Base-by-base conservation (phyloP, 495 filamentous ascomycete genomes). In the Penicillium dipodomyicola region DNA sequence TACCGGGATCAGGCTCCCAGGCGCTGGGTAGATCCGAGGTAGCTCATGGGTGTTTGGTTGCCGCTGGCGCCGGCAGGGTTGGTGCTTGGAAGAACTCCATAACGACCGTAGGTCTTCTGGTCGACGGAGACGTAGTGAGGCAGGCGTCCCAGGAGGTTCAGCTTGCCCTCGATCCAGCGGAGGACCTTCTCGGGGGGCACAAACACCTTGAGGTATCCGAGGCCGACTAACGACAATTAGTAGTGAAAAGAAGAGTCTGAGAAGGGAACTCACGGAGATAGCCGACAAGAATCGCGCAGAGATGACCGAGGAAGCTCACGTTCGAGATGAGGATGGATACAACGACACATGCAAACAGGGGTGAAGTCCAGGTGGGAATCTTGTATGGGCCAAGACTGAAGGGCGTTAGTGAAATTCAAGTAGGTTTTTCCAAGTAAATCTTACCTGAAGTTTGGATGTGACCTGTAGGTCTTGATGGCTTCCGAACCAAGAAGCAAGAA, bases 21-120 rank as follows among this genome's bases (percentile, higher is more conserved):
- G 55, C 87, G 77, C 65, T 92, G 87, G n/a, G 73, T 73, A 11
- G 77, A 73, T 10, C 82, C 86, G 42, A 84, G 67, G 58, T 84
- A 81, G 46, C 76, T 81, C 73, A 87, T 71, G 1, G 83, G 77
- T n/a, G 80, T 75, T 48, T 71, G 68, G 39, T 49, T 64, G 27
- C 41, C 68, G 65, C 46, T 80, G 80, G n/a, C 60, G 67, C 23
- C 56, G 22, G 61, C 59, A 5, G 67, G 42, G 20, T 67, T 77
- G 29, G 75, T 77, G 0, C 84, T 83, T 2, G 92, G 92, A 20
- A 97, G 74, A 17, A 97, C 89, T 1, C 92, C 92, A 65, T 93
- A 96, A 46, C 92, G 81, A n/a, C 92, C 92, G 65, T 91, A 95
- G n/a, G 88, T 95, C 81, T 95, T 96, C 68, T 96, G 92, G 65